Base-by-base conservation (phyloP, 441 rosid genomes). In the Gossypium schwendimanii region DNA sequence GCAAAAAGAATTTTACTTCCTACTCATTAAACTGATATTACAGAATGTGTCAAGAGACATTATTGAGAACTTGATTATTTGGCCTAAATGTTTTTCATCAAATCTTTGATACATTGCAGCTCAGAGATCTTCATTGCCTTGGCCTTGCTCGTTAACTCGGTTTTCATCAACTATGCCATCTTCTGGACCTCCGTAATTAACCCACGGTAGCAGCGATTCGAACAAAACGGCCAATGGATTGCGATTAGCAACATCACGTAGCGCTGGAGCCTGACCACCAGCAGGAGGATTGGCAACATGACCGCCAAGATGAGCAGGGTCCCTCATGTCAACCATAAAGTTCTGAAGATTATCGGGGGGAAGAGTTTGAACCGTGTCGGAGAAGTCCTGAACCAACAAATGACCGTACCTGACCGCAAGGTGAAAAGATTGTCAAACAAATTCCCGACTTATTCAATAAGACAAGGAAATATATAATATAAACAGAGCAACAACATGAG, bases 301-400 rank as follows among this genome's bases (percentile, higher is more conserved):
- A 7, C 60, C 87, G 50, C 84, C 90, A 75, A 75, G 77, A 47
- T 69, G 83, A 54, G 69, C 79, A 7, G 70, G 83, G 53, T 75
- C 88, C 60, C 84, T 84, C 81, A 87, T 80, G 74, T 88, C 96
- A 74, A 85, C 85, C 77, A 89, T 84, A 81, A 93, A 89, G 76
- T 93, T 85, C 85, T 89, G 97, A 60, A 93, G 77, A 80, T 88
- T 88, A 76, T 89, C 97, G 24, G 97, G 97, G 7, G 98, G 94
- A 68, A 93, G 90, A 23, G 96, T 85, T 45, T 93, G 83, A 74
- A 87, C 78, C 4, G 86, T 65, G 82, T 93, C 96, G 47, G 96
- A 88, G 80, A 91, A 93, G 75, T 93, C 96, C 70, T 87, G 89
- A 15, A 86, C 88, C 83, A 84, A 58, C 82, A 93, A 75, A 87